Conservation (phyloP, 345 rosid species). For the Chamaenerion angustifolium region DNA sequence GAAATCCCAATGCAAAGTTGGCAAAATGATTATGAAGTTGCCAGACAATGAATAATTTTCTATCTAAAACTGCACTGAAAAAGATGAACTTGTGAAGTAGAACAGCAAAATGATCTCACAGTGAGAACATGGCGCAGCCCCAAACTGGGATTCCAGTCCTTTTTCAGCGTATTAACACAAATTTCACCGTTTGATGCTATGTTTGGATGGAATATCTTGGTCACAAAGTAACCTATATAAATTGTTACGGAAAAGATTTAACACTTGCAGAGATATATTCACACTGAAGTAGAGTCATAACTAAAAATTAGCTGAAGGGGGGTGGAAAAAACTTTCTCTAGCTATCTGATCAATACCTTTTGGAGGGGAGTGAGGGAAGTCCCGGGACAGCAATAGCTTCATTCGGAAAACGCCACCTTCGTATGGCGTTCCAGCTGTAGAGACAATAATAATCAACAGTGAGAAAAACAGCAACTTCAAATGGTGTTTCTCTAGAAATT, state of each 20-base stretch:
- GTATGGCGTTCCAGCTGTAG: conserved; percentile 91
- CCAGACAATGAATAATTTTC: no score
- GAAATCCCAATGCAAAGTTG: conserved; percentile 9
- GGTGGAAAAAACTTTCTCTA: no score
- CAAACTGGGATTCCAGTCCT: conserved; percentile 97
- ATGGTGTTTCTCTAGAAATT: background rate
- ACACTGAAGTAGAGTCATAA: no score
- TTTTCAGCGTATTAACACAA: conserved; percentile 88
- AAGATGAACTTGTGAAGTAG: background rate
- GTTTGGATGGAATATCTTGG: conserved; percentile 98
- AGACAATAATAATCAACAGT: conserved; percentile 2
- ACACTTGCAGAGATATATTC: no score
- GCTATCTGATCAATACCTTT: conserved; percentile 35
- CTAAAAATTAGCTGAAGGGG: no score
- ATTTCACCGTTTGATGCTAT: conserved; percentile 87
- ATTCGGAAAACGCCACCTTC: conserved; percentile 94
- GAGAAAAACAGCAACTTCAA: background rate
- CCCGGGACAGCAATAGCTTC: conserved; percentile 75
- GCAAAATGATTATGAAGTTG: background rate
- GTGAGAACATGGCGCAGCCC: conserved; percentile 90
- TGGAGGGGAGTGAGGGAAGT: conserved; percentile 92
- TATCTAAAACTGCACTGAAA: background rate
- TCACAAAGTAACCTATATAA: conserved; percentile 70
- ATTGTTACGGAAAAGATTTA: background rate
- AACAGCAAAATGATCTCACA: conserved; percentile 31